phyloP scores from a whole-genome alignment of 2,329 filamentous ascomycete species.

The Microsporum audouinii region DNA sequence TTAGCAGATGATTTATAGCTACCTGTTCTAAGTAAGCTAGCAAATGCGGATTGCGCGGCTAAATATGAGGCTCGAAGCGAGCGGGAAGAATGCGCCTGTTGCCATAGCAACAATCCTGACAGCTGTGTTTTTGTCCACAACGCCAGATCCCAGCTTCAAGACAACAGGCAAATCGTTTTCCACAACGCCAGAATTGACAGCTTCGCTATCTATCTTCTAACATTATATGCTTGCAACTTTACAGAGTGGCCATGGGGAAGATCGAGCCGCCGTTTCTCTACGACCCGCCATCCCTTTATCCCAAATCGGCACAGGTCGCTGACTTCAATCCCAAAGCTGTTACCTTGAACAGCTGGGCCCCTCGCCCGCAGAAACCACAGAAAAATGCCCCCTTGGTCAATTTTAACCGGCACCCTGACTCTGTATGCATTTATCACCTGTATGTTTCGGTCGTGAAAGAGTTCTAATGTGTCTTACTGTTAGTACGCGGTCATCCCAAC shows the following conservation, averaged over 20 bases:
- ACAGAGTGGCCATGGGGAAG: constrained; percentile 36
- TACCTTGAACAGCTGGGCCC: constrained; percentile 64
- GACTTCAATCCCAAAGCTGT: constrained; percentile 80
- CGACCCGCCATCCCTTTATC: constrained; percentile 44
- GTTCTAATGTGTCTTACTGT: constrained; percentile 4
- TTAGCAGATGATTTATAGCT: not conserved
- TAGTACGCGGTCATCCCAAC: constrained; percentile 47
- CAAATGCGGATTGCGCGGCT: not conserved
- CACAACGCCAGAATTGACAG: not conserved
- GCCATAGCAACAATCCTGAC: constrained; percentile 1
- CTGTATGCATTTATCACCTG: constrained; percentile 39
- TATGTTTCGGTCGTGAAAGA: not conserved
- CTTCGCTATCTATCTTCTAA: not conserved
- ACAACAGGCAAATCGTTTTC: not conserved
- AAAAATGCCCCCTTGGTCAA: constrained; percentile 64
- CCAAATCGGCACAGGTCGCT: constrained; percentile 41
- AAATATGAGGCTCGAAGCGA: not conserved
- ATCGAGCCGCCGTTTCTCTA: constrained; percentile 63
- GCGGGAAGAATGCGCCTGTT: not conserved
- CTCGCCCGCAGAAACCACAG: constrained; percentile 50
- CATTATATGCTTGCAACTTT: not conserved
- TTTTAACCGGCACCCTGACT: constrained; percentile 76
- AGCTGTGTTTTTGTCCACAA: not conserved
- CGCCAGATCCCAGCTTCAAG: not conserved
- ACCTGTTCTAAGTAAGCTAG: not conserved